Evolutionary conservation across 129 eudicot genomes (phyloP).

Genomic region (Oenanthe sinensis): DNA sequence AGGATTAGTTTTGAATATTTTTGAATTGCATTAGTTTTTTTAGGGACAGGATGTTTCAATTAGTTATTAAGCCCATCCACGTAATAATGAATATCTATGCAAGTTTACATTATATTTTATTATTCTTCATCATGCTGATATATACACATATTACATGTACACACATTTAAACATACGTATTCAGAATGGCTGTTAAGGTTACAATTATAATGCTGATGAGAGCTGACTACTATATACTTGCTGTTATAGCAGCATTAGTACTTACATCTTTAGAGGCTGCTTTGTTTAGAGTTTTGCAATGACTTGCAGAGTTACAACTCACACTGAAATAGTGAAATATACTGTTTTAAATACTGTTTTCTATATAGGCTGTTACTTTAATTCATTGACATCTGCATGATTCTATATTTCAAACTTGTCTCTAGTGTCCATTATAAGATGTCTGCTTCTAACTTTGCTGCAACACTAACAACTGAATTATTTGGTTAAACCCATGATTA

Average conservation of each 20-base stretch:
- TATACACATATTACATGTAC: too few relatives aligned
- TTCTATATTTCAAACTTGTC: not conserved
- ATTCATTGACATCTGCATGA: not conserved
- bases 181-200: not conserved
- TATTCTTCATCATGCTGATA: too few relatives aligned
- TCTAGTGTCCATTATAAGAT: not conserved
- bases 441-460: not conserved
- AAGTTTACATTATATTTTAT: too few relatives aligned
- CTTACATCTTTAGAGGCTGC: not conserved
- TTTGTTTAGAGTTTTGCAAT: not conserved
- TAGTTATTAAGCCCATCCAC: too few relatives aligned
- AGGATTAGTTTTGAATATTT: too few relatives aligned
- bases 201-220: not conserved
- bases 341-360: not conserved
- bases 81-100: too few relatives aligned
- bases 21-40: too few relatives aligned
- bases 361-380: not conserved
- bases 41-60: too few relatives aligned
- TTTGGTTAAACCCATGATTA: not conserved
- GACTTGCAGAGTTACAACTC: not conserved
- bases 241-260: not conserved
- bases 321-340: not conserved
- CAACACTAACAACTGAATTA: not conserved
- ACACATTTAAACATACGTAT: too few relatives aligned
- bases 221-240: not conserved